Evolutionary conservation across 2,329 filamentous ascomycete species (phyloP).

Genomic region (Trichophyton schoenleinii): DNA sequence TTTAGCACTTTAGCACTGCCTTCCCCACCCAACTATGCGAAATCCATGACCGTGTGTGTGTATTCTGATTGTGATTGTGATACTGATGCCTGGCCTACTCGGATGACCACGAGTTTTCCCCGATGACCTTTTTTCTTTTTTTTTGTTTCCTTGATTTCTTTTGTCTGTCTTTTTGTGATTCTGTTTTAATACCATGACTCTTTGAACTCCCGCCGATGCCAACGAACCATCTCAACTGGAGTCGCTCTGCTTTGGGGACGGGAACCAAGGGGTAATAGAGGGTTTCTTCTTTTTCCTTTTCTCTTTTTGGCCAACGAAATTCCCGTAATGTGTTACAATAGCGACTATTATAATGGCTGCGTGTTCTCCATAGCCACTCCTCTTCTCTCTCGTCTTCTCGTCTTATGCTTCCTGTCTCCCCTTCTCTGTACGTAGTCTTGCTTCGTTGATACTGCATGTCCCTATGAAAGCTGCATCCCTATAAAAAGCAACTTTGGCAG

Average conservation of each 20-base stretch:
- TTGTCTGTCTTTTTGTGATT: neutral
- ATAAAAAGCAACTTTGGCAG: neutral
- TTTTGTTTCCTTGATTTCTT: neutral
- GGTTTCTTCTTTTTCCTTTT: neutral
- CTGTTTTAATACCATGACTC: neutral
- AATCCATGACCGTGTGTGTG: neutral
- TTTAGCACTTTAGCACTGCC: too few species aligned
- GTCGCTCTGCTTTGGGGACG: neutral
- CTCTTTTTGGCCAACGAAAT: neutral
- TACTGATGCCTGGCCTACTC: neutral
- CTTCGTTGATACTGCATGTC: neutral
- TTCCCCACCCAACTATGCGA: neutral
- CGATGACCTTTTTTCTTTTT: neutral
- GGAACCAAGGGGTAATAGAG: neutral
- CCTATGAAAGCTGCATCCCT: neutral
- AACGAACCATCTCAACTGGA: neutral
- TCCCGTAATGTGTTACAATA: neutral
- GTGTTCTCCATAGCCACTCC: neutral
- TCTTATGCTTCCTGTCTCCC: neutral
- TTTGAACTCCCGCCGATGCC: neutral
- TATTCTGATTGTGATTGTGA: neutral
- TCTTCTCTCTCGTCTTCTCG: neutral
- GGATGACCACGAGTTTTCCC: neutral
- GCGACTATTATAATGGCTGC: conserved; percentile 1
- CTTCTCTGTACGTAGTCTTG: neutral